Conservation (phyloP, 805 yeast genomes). For the Debaryomyces maramus region DNA sequence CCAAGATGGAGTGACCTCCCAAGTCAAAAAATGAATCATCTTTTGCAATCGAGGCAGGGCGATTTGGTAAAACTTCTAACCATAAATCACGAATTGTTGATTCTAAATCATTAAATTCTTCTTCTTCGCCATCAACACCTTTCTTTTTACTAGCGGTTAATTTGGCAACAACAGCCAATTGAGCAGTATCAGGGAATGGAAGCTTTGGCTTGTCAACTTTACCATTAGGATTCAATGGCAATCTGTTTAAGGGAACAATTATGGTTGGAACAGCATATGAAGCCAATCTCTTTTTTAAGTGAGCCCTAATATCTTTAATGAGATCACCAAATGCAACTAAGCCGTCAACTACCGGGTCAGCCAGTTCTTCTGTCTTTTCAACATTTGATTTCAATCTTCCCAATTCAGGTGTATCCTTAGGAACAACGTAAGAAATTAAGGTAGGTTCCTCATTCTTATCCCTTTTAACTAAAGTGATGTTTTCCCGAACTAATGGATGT, state of each 20-base stretch:
- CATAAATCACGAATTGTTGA: conserved; percentile 74
- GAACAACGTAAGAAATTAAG: conserved; percentile 88
- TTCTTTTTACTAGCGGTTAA: conserved; percentile 36
- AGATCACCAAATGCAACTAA: conserved; percentile 73
- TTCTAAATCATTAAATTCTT: conserved; percentile 61
- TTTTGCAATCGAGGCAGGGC: conserved; percentile 73
- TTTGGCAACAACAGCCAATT: conserved; percentile 71
- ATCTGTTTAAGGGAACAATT: conserved; percentile 78
- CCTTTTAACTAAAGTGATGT: conserved; percentile 86
- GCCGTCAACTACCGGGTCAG: conserved; percentile 75
- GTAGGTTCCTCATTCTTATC: conserved; percentile 93
- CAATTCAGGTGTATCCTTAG: conserved; percentile 52
- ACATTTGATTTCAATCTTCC: conserved; percentile 50
- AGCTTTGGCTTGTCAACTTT: conserved; percentile 96
- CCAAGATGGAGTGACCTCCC: conserved; percentile 97
- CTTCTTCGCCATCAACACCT: conserved; percentile 45
- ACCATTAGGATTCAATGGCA: conserved; percentile 97
- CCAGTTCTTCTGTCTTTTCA: conserved; percentile 39
- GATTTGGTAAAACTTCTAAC: conserved; percentile 80
- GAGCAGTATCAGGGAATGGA: conserved; percentile 91
- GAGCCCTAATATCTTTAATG: conserved; percentile 75
- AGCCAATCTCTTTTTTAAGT: conserved; percentile 83
- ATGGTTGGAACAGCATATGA: conserved; percentile 91
- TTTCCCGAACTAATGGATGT: conserved; percentile 89
- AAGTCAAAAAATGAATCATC: conserved; percentile 92